Percentiles rank a stretch among this genome's conserved stretches.
phyloP scores from a whole-genome alignment of 352 stramenopile genomes.

The Pythium myriotylum region DNA sequence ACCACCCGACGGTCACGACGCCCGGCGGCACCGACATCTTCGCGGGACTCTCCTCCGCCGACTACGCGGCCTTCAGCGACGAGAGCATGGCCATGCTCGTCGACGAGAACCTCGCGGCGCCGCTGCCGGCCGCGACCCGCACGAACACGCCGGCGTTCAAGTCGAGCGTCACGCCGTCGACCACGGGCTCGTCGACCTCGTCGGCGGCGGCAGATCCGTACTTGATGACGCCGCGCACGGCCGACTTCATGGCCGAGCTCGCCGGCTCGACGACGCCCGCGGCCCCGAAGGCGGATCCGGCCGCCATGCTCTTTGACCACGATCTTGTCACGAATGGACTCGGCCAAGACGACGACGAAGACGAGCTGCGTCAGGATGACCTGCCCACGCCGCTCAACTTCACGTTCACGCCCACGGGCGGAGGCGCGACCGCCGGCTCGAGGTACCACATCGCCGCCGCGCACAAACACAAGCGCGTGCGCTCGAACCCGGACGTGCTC shows the following conservation, averaged over 20 bases:
- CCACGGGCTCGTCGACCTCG: no score
- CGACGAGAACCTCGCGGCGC: constrained; percentile 18
- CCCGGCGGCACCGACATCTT: constrained; percentile 33
- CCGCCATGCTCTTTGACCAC: constrained; percentile 39
- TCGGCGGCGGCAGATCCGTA: constrained; percentile 12
- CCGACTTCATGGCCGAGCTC: constrained; percentile 30
- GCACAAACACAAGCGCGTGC: constrained; percentile 38
- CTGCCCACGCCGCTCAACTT: constrained; percentile 32
- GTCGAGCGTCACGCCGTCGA: constrained; percentile 20
- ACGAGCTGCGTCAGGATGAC: constrained; percentile 17
- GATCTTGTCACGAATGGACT: constrained; percentile 22
- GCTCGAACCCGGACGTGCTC: constrained; percentile 36
- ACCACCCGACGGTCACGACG: constrained; percentile 31
- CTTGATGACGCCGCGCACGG: constrained; percentile 30
- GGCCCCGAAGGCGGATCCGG: neutral
- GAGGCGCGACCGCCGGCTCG: neutral
- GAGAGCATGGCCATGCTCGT: constrained; percentile 27
- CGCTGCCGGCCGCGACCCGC: neutral
- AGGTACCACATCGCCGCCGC: constrained; percentile 28
- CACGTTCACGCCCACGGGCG: constrained; percentile 26
- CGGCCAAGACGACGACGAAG: constrained; percentile 18
- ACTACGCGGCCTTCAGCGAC: constrained; percentile 28
- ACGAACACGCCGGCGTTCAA: constrained; percentile 5
- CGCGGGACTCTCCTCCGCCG: constrained; percentile 18
- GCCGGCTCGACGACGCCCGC: constrained; percentile 5